Evolutionary conservation across 495 filamentous ascomycete species (phyloP), one percentile per base, ranked within the genome.

Genomic region (Aspergillus affinis): DNA sequence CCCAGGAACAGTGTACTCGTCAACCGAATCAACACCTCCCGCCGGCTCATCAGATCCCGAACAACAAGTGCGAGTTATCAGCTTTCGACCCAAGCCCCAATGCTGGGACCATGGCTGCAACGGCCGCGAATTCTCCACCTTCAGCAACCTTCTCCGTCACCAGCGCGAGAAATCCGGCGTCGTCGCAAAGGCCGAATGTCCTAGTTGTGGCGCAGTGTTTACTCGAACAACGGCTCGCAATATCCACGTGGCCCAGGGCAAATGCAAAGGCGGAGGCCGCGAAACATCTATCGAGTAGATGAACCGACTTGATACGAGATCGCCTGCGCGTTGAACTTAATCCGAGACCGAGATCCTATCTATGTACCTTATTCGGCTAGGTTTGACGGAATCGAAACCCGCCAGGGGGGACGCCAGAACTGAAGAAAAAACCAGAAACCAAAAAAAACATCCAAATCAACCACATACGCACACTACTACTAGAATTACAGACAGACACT

Each of bases 51-150:
- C 72, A 62, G 74, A 75, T 17, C 60, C 66, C 61, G 65, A 81
- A 69, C 82, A 82, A 18, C 81, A 84, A 54, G 84, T 90, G 5
- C 82, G 90, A 53, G 83, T 92, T 44, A 81, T 92, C 13, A 87
- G 87, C 65, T 86, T 85, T 52, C 84, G 90, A 57, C 90, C 90
- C 8, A 93, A 92, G 73, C 92, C 92, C 4, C 92, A 95, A 70
- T 97, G 92, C 74, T 97, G 90, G 90, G 92, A 97, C 51, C 92
- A 97, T 64, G 92, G 92, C 9, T 97, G 92, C 81, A 95, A 96
- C 67, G 92, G 92, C 27, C 87, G 92, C 17, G 89, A 94, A 65
- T 97, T 97, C 70, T 95, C 91, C 2, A 97, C 92, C 13, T 97
- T 97, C 69, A 95, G 91, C 85, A 97, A 97, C 70, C 83, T 97